Base-by-base conservation (phyloP, 805 yeast genomes). In the Debaryomyces hansenii region DNA sequence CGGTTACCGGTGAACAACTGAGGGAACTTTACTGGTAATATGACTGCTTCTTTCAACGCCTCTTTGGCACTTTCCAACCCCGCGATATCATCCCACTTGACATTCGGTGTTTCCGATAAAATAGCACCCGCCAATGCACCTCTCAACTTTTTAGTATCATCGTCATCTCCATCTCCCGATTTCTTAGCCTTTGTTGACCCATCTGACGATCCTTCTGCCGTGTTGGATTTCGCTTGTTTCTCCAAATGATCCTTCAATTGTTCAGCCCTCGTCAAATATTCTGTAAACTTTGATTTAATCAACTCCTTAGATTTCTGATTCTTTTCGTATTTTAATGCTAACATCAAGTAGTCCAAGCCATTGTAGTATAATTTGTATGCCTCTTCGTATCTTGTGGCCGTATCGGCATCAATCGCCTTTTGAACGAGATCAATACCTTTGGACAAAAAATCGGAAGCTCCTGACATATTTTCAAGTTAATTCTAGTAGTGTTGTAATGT, bases 371-470 rank as follows among this genome's bases (percentile, higher is more conserved):
- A 79, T 49, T 90, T 87, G 66, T 92, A 92, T 0, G 99, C 98
- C 55, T 94, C 98, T 44, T 89, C 96, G 58, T 91, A 92, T 53
- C 85, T 78, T 43, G 92, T 85, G 20, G 90, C 90, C 14, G 89
- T 83, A 63, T 94, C 99, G 5, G 96, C 90, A 63, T 90, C 97
- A 45, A 94, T 90, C 20, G 99, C 99, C 66, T 85, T 86, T 62
- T 90, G 96, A 15, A 94, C 95, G 32, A 90, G 77, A 52, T 90
- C 97, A 20, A 94, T 90, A n/a, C 97, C 99, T 63, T 94, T 94
- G 49, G 87, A 84, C 36, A 94, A 77, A 64, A 92, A 92, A 61
- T 92, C 96, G 21, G 74, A 53, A 15, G 70, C 59, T n/a, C 62
- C 62, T 12, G 62, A 58, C 62, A 58, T 58, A 4, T 7, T 38